Percentiles rank a stretch among this genome's conserved stretches.
Evolutionary conservation across 179 eudicot genomes (phyloP).

Genomic region (Actinidia arguta): DNA sequence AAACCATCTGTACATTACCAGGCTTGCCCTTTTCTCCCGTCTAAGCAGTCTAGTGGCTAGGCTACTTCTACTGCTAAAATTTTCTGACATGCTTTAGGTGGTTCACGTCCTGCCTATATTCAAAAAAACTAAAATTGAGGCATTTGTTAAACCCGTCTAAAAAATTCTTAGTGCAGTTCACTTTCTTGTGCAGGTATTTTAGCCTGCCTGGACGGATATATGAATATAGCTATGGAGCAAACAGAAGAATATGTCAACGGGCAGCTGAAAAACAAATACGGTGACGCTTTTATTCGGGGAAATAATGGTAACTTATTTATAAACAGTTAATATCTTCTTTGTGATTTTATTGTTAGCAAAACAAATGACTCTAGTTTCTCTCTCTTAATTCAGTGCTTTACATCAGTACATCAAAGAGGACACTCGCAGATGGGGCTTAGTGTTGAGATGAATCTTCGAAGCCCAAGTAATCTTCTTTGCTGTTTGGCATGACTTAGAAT

Average conservation of each 20-base stretch:
- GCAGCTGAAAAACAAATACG: constrained; percentile 93
- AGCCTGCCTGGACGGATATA: constrained; percentile 97
- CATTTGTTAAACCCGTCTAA: no score
- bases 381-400: constrained; percentile 69
- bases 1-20: not conserved
- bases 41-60: not conserved
- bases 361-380: not conserved
- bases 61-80: not conserved
- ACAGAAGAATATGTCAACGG: constrained; percentile 98
- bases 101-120: not conserved
- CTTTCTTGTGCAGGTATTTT: constrained; percentile 73
- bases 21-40: not conserved
- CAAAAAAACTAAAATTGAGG: not conserved
- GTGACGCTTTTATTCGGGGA: constrained; percentile 97
- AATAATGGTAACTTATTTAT: constrained; percentile 77
- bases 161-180: no score
- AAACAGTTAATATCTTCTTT: not conserved
- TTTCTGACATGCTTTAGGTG: constrained; percentile 3
- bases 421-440: constrained; percentile 80
- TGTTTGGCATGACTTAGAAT: no score
- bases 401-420: constrained; percentile 87
- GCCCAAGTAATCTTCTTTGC: not conserved
- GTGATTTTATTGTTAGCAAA: not conserved
- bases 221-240: constrained; percentile 99
- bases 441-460: not conserved